Evolutionary conservation across 305 asterid species (phyloP).

Genomic region (Fraxinus sp.): DNA sequence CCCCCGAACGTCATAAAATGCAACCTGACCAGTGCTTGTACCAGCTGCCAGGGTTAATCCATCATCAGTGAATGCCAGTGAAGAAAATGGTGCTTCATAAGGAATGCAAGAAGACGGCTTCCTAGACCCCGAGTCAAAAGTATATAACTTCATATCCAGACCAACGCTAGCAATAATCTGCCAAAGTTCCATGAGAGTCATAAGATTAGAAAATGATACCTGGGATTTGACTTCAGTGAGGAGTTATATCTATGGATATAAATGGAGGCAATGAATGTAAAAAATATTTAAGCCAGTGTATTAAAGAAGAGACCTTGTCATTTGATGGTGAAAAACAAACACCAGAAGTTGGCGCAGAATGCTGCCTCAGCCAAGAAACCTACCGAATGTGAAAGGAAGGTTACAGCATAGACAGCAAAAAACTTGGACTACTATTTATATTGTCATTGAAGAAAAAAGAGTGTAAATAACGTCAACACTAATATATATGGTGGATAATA

Average conservation of each 20-base stretch:
- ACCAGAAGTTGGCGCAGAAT: constrained; percentile 94
- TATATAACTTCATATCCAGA: constrained; percentile 90
- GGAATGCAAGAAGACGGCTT: constrained; percentile 82
- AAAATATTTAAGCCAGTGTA: neutral
- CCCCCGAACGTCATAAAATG: constrained; percentile 88
- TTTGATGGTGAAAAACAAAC: constrained; percentile 94
- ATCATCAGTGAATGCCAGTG: constrained; percentile 85
- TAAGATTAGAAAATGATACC: constrained; percentile 13
- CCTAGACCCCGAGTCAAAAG: constrained; percentile 84
- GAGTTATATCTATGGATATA: constrained; percentile 15
- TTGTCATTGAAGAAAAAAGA: neutral
- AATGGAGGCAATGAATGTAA: neutral
- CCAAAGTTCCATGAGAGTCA: constrained; percentile 26
- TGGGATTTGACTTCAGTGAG: constrained; percentile 15
- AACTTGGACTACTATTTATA: neutral
- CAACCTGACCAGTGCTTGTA: constrained; percentile 87
- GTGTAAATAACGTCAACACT: neutral
- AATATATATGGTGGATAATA: neutral
- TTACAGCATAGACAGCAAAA: neutral
- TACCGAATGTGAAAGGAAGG: constrained; percentile 33
- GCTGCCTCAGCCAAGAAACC: constrained; percentile 97
- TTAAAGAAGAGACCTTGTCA: constrained; percentile 73
- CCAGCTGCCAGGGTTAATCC: constrained; percentile 96
- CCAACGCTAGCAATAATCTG: constrained; percentile 97
- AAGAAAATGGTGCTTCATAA: constrained; percentile 91